These are phyloP conservation scores for Leptomonas pyrrhocoris DNA, from an alignment of 208 protist genomes.

Conservation along the genomic window DNA sequence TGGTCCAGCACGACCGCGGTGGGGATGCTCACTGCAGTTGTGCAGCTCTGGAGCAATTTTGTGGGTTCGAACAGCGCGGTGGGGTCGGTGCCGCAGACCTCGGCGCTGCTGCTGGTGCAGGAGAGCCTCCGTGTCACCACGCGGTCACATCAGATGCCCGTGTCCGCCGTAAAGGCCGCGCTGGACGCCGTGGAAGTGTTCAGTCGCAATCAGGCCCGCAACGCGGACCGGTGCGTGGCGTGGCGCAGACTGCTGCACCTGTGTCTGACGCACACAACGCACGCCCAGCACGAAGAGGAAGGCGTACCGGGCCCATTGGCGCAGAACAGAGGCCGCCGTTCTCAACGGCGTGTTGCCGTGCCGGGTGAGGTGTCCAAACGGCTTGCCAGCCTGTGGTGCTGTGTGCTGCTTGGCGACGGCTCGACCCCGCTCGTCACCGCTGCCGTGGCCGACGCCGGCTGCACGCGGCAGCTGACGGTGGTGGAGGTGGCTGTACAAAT, in stretches of 20 bases:
- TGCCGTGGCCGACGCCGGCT: conserved; percentile 8
- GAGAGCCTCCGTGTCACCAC: conserved; percentile 6
- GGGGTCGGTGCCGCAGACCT: conserved; percentile 14
- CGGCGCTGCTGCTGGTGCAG: conserved; percentile 31
- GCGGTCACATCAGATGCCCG: neutral
- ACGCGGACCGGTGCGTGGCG: neutral
- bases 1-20: conserved; percentile 20
- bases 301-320: conserved; percentile 7
- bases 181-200: conserved; percentile 25
- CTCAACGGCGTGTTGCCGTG: conserved; percentile 19
- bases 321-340: conserved; percentile 12
- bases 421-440: neutral
- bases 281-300: conserved; percentile 16
- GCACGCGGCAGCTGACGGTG: conserved; percentile 14
- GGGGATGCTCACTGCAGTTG: conserved; percentile 24
- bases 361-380: conserved; percentile 19
- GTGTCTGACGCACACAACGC: conserved; percentile 23
- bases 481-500: conserved; percentile 39
- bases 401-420: conserved; percentile 10
- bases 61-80: neutral
- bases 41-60: conserved; percentile 28
- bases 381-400: conserved; percentile 20
- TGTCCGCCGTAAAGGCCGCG: neutral
- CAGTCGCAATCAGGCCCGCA: conserved; percentile 15
- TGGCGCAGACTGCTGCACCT: conserved; percentile 26